Conservation (phyloP, 176 grass and related monocot species). For the Hyparrhenia diplandra region DNA sequence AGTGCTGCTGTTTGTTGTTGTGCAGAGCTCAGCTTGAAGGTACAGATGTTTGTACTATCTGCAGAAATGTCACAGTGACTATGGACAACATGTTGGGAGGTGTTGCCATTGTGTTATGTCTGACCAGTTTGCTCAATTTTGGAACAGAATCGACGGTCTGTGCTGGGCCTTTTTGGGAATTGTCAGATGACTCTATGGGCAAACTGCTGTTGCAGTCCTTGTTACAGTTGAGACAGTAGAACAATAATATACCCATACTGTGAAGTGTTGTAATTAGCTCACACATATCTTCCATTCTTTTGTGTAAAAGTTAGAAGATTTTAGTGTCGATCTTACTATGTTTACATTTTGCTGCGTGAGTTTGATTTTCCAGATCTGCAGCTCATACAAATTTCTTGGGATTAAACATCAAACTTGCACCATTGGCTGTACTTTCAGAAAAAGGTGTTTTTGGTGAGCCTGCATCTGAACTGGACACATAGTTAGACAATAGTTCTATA, state of each 20-base stretch:
- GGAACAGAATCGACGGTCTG: not conserved
- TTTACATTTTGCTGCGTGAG: not conserved
- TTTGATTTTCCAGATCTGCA: not conserved
- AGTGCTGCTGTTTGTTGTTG: not conserved
- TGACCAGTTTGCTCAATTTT: not conserved
- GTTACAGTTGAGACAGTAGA: not conserved
- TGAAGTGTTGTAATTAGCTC: constrained; percentile 5
- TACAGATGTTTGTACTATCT: constrained; percentile 18
- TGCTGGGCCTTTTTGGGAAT: constrained; percentile 1
- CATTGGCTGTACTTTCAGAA: not conserved
- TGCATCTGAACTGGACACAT: not conserved
- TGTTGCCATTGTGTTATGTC: not conserved
- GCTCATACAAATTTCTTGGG: not conserved
- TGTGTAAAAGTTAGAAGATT: not conserved
- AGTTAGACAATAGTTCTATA: constrained; percentile 7
- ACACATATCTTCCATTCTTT: constrained; percentile 7
- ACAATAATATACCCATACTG: not conserved
- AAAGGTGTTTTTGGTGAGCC: not conserved
- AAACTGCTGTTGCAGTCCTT: not conserved
- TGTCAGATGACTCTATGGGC: not conserved
- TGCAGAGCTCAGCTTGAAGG: constrained; percentile 3
- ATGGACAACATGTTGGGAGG: not conserved
- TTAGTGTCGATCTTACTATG: not conserved
- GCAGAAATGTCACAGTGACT: not conserved
- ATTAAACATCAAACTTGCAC: not conserved